Evolutionary conservation across 805 yeast genomes (phyloP).

Genomic region (Yamadazyma insecticola): DNA sequence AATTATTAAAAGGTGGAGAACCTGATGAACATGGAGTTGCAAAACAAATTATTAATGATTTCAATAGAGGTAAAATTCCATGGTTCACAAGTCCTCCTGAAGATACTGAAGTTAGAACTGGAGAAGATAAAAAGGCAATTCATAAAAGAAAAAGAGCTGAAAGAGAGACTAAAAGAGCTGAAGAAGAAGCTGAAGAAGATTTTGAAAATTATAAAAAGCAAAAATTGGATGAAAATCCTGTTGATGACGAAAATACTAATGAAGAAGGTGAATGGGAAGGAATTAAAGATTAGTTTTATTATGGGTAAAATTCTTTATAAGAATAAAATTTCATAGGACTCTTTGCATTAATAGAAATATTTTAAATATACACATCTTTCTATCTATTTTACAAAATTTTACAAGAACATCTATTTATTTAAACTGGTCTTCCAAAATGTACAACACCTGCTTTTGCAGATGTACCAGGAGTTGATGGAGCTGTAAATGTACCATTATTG

Average conservation of each 20-base stretch:
- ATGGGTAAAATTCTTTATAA: slow-evolving; percentile 4
- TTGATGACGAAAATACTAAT: slow-evolving; percentile 7
- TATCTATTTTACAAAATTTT: slow-evolving; percentile 4
- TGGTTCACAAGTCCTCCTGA: slow-evolving; percentile 97
- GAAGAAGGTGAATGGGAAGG: slow-evolving; percentile 25
- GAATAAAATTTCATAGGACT: no score
- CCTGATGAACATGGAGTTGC: slow-evolving; percentile 94
- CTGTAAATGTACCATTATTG: slow-evolving; percentile 4
- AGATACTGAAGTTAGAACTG: slow-evolving; percentile 53
- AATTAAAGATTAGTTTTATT: slow-evolving; percentile 16
- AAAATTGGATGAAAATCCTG: slow-evolving; percentile 9
- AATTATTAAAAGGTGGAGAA: slow-evolving; percentile 94
- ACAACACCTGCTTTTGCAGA: slow-evolving; percentile 18
- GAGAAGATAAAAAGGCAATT: slow-evolving; percentile 52
- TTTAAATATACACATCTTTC: slow-evolving; percentile 4
- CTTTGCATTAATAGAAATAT: slow-evolving; percentile 3
- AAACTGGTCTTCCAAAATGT: slow-evolving; percentile 28
- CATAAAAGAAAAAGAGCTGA: slow-evolving; percentile 52
- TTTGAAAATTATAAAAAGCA: slow-evolving; percentile 15
- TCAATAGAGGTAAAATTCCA: slow-evolving; percentile 95
- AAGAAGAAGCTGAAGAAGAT: slow-evolving; percentile 17
- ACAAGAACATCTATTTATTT: slow-evolving; percentile 1
- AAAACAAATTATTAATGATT: slow-evolving; percentile 85
- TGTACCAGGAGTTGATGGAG: slow-evolving; percentile 23
- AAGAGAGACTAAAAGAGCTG: slow-evolving; percentile 32